Conservation (phyloP, 2,329 filamentous ascomycete genomes). For the Acrocalymma vagum region DNA sequence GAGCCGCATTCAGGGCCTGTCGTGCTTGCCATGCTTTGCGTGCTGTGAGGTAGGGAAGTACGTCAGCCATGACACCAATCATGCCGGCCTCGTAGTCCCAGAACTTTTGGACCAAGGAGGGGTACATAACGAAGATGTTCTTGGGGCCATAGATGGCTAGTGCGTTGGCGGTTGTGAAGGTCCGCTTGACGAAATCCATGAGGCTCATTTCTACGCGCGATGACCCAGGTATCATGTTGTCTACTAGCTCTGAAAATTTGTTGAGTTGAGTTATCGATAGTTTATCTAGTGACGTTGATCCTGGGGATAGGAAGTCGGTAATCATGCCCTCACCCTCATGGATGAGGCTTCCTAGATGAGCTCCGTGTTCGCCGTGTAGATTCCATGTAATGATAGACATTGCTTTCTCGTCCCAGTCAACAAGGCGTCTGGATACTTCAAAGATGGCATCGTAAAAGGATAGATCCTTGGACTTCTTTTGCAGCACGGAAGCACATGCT, state of each 20-base stretch:
- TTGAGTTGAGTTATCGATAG: slow-evolving; percentile 46
- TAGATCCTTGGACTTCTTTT: too few relatives aligned
- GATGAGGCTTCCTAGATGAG: too few relatives aligned
- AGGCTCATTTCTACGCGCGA: slow-evolving; percentile 48
- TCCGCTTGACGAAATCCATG: slow-evolving; percentile 42
- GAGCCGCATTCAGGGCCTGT: slow-evolving; percentile 34
- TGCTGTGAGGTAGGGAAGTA: slow-evolving; percentile 47
- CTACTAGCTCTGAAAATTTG: slow-evolving; percentile 38
- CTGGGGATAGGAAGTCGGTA: slow-evolving; percentile 44
- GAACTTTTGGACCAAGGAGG: slow-evolving; percentile 48
- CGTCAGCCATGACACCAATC: slow-evolving; percentile 35
- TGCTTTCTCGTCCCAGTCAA: too few relatives aligned
- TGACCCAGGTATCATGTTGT: slow-evolving; percentile 22
- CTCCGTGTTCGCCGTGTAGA: slow-evolving; percentile 29
- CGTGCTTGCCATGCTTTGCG: slow-evolving; percentile 50
- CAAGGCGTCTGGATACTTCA: too few relatives aligned
- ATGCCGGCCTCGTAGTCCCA: slow-evolving; percentile 53
- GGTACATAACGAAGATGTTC: slow-evolving; percentile 52
- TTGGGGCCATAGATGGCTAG: slow-evolving; percentile 54
- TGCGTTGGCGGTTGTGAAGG: slow-evolving; percentile 46
- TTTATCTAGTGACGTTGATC: slow-evolving; percentile 38
- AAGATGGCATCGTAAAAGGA: too few relatives aligned
- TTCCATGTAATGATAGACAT: slow-evolving; percentile 56
- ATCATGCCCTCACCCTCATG: slow-evolving; percentile 30
- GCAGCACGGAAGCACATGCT: too few relatives aligned